These are phyloP conservation scores for Teratosphaeria pseudoeucalypti DNA, from an alignment of 2,329 filamentous ascomycete species.

Conservation along the genomic window DNA sequence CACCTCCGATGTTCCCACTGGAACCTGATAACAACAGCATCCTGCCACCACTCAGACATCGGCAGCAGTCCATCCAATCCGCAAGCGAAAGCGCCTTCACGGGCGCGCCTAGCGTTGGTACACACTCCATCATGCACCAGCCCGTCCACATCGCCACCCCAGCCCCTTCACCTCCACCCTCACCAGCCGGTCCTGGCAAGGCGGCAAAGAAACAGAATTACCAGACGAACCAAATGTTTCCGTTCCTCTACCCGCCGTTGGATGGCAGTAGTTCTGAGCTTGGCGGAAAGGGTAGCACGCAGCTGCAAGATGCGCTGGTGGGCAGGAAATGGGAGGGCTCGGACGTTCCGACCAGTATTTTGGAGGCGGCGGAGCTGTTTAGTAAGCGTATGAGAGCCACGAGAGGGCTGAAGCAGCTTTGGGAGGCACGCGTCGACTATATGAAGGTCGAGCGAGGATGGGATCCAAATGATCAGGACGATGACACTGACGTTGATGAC, in stretches of 20 bases:
- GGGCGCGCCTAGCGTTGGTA: slow-evolving; percentile 38
- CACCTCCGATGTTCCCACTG: slow-evolving; percentile 68
- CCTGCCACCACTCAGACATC: slow-evolving; percentile 71
- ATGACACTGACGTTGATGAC: slow-evolving; percentile 24
- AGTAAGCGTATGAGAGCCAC: slow-evolving; percentile 84
- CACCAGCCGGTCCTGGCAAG: slow-evolving; percentile 73
- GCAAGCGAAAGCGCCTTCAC: slow-evolving; percentile 28
- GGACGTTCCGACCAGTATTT: slow-evolving; percentile 85
- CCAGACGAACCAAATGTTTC: slow-evolving; percentile 97
- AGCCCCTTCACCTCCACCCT: slow-evolving; percentile 88
- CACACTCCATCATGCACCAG: slow-evolving; percentile 75
- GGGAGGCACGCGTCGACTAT: slow-evolving; percentile 86
- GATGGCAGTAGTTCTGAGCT: slow-evolving; percentile 82
- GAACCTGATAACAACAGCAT: slow-evolving; percentile 88
- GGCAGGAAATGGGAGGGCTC: slow-evolving; percentile 86
- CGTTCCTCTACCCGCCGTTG: slow-evolving; percentile 90
- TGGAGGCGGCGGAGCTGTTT: slow-evolving; percentile 90
- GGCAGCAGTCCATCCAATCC: slow-evolving; percentile 39
- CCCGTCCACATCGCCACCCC: slow-evolving; percentile 98
- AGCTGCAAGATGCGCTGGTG: slow-evolving; percentile 67
- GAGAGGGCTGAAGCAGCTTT: slow-evolving; percentile 80
- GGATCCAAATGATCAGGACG: slow-evolving; percentile 39
- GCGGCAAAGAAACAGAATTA: slow-evolving; percentile 98
- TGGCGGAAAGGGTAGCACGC: slow-evolving; percentile 77
- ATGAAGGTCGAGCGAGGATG: slow-evolving; percentile 89